Evolutionary conservation across 345 rosid genomes (phyloP), one percentile per base, ranked within the genome.

Genomic region (Nasturtium officinale): DNA sequence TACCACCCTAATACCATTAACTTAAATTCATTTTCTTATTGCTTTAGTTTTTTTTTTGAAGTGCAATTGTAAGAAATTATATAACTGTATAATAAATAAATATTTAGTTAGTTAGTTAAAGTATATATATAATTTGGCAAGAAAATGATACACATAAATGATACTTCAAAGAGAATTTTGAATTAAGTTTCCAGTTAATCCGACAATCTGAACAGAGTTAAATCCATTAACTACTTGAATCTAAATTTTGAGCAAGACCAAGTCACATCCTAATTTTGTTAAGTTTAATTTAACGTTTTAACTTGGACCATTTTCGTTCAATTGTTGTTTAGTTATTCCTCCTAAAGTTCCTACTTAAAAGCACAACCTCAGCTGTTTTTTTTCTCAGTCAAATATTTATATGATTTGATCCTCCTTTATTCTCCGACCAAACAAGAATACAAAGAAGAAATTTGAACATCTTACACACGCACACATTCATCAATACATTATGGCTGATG

Each of bases 401-500:
- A 40, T 29, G 51, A 60, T 51, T 29, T 56, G 58, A 23, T 65
- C 11, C 11, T 30, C 40, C 18, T 35, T 47, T 4, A 59, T 52
- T 52, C 18, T 3, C 37, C 42, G 42, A 5, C 38, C 17, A 55
- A 66, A 64, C 3, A 25, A 35, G 33, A 50, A 42, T 17, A 38
- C 13, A 40, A 15, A 53, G 61, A 61, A 38, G 12, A 38, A 13
- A 5, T 15, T 50, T 63, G 38, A 48, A 33, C 58, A 54, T 54
- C 64, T 6, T 62, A 16, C 61, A 58, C 33, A 58, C 5, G 25
- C 25, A 28, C 15, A 53, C 37, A 43, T 11, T 46, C n/a, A 64
- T 7, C 47, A 57, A 69, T 0, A 59, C 50, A 48, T 11, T 15
- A 90, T 90, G 91, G 93, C 83, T 12, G 87, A 85, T 11, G 84